These are phyloP conservation scores for Berberis thunbergii DNA, from an alignment of 164 flowering plant genomes.

Conservation along the genomic window DNA sequence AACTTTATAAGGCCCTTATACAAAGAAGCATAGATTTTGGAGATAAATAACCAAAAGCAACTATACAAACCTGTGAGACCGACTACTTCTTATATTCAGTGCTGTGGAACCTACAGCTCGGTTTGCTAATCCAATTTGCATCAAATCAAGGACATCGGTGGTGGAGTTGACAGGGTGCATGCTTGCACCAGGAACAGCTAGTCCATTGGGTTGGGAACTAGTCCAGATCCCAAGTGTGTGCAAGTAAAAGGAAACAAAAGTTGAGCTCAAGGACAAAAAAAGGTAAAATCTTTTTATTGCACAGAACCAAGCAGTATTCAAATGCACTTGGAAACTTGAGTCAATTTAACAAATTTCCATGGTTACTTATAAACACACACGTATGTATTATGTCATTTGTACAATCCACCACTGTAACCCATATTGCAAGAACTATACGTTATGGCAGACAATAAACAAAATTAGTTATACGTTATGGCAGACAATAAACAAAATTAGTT, in stretches of 20 bases:
- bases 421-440: too few relatives aligned
- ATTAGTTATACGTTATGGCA: too few relatives aligned
- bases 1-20: slow-evolving; percentile 6
- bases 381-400: too few relatives aligned
- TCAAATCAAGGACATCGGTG: slow-evolving; percentile 59
- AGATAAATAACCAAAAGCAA: slow-evolving; percentile 13
- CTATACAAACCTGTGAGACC: slow-evolving; percentile 76
- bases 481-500: background rate
- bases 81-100: slow-evolving; percentile 89
- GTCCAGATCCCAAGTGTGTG: slow-evolving; percentile 82
- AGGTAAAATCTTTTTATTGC: too few relatives aligned
- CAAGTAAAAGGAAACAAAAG: slow-evolving; percentile 51
- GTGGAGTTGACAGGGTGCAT: slow-evolving; percentile 72
- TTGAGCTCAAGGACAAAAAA: too few relatives aligned
- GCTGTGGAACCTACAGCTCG: slow-evolving; percentile 94
- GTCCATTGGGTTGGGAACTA: slow-evolving; percentile 60
- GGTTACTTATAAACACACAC: too few relatives aligned
- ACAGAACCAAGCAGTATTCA: too few relatives aligned
- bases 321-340: too few relatives aligned
- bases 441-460: too few relatives aligned
- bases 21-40: background rate
- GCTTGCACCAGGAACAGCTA: slow-evolving; percentile 96
- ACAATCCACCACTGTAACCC: too few relatives aligned
- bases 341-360: too few relatives aligned
- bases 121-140: slow-evolving; percentile 69